Evolutionary conservation across 176 grass and related monocot species (phyloP).

Genomic region (Secale cereale): DNA sequence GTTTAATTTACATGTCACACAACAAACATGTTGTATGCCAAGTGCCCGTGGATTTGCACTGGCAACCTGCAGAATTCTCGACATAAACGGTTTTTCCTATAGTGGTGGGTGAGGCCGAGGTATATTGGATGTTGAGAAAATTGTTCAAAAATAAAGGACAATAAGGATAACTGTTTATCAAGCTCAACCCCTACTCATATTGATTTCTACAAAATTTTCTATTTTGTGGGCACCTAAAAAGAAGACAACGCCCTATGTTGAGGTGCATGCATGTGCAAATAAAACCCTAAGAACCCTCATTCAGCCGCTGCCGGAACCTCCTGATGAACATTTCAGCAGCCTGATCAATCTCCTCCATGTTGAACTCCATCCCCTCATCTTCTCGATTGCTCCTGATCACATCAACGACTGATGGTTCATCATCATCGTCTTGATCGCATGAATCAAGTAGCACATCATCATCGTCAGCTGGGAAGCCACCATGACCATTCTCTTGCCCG

Average conservation of each 20-base stretch:
- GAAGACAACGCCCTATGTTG: neutral
- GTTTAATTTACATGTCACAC: too few species aligned
- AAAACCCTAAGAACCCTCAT: neutral
- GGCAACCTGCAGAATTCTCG: too few species aligned
- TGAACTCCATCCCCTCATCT: constrained; percentile 48
- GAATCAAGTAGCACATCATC: neutral
- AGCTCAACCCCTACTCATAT: neutral
- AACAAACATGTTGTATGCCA: too few species aligned
- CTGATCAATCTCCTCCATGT: constrained; percentile 70
- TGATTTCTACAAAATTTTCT: neutral
- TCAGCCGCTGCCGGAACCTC: constrained; percentile 46
- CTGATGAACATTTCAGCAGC: constrained; percentile 70
- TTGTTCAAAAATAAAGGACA: neutral
- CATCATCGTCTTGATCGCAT: neutral
- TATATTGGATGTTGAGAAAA: neutral
- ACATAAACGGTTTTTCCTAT: too few species aligned
- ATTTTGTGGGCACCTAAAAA: neutral
- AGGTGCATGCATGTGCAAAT: neutral
- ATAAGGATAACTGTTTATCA: neutral
- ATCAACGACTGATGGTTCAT: constrained; percentile 53
- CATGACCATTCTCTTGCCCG: neutral
- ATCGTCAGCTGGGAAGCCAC: neutral
- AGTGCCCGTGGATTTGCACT: too few species aligned
- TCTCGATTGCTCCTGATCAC: constrained; percentile 48
- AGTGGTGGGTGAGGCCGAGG: too few species aligned